Base-by-base conservation (phyloP, 495 filamentous ascomycete genomes). In the Talaromyces proteolyticus region DNA sequence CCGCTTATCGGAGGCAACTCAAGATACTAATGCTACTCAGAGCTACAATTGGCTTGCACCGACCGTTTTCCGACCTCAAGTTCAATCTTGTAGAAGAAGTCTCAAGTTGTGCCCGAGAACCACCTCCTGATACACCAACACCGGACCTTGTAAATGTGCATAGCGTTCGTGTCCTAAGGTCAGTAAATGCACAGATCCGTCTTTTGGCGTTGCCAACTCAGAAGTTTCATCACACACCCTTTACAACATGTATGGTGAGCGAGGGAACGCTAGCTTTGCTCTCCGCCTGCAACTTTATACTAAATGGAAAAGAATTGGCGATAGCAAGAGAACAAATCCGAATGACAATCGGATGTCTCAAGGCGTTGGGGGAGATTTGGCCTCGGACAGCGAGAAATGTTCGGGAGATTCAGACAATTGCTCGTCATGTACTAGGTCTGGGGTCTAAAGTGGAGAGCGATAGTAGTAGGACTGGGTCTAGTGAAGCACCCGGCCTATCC, bases 371-470 rank as follows among this genome's bases (percentile, higher is more conserved):
- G 0, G 58, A 61, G n/a, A 0, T 57, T 1, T 68, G 65, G 63
- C 59, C 61, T 3, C 45, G 61, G 42, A 86, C 84, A 18, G 85
- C 85, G 21, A 75, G 74, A 55, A 77, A 88, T 29, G 82, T 87
- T 17, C 77, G 85, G 48, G 85, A 89, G 59, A 77, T 91, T 5
- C 86, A 89, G 63, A 85, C 78, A 24, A 87, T 86, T 59, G 86
- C 86, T 22, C 79, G 82, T 56, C 73, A 85, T 52, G 61, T 66
- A 5, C 40, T 66, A 1, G 60, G 57, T 0, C 26, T 65, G 37
- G 50, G 24, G 21, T 29, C 50, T 0, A 50, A 47, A 7, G 1
- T 20, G 37, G 25, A 19, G 8, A 47, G 19, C 11, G 49, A 34
- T 19, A 26, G n/a, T 12, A 44, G 18, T 43, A 52, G 42, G 26